A percentile compares a stretch with the other conserved stretches of the same genome.
Conservation (phyloP, 768 basidiomycete species). For the Imleria badia region DNA sequence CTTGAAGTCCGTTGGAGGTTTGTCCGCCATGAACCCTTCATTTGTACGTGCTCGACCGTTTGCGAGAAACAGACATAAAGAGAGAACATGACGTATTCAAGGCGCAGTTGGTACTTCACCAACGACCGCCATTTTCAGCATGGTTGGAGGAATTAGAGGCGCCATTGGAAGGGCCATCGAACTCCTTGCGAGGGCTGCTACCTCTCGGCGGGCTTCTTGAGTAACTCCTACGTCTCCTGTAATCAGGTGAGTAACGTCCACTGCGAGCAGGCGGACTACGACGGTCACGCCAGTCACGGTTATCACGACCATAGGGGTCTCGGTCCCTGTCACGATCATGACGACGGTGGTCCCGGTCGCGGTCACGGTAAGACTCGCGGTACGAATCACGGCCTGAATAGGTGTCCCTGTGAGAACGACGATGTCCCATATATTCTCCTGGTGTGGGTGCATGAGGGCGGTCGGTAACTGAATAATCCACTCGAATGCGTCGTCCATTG, state of each 20-base stretch:
- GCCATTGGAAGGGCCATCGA: conserved; percentile 43
- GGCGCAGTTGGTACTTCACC: conserved; percentile 47
- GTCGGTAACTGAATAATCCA: conserved; percentile 94
- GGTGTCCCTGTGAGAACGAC: conserved; percentile 54
- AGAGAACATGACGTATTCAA: conserved; percentile 26
- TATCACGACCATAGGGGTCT: conserved; percentile 69
- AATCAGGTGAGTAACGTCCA: conserved; percentile 75
- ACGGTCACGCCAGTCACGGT: conserved; percentile 76
- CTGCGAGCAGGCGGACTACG: conserved; percentile 70
- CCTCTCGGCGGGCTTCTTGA: conserved; percentile 80
- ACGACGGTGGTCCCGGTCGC: conserved; percentile 43
- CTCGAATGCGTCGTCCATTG: conserved; percentile 93
- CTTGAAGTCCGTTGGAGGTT: conserved; percentile 40
- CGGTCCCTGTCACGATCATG: conserved; percentile 49
- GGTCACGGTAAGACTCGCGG: conserved; percentile 46
- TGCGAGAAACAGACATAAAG: conserved; percentile 31
- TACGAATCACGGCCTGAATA: conserved; percentile 44
- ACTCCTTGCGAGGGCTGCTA: conserved; percentile 55
- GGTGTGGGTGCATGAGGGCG: conserved; percentile 95
- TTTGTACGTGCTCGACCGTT: conserved; percentile 43
- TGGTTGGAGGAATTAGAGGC: conserved; percentile 36
- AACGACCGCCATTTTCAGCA: conserved; percentile 50
- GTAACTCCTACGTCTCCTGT: conserved; percentile 72
- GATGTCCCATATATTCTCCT: conserved; percentile 96
- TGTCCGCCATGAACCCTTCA: conserved; percentile 45